phyloP scores from a whole-genome alignment of 2,329 filamentous ascomycete species.

The Fonsecaea nubica region DNA sequence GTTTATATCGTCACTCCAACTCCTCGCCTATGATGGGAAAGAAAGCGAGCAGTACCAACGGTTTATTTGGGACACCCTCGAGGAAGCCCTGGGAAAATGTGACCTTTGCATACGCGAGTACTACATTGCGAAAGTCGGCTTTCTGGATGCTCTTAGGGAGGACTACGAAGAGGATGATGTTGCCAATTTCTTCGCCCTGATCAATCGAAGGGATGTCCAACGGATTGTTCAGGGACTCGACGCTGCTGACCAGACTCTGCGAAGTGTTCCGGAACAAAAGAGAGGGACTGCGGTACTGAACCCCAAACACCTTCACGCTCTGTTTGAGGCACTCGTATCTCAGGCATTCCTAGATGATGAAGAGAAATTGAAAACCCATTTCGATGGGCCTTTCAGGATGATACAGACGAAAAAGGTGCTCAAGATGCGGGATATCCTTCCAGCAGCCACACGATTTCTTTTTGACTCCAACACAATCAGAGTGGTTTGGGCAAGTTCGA shows the following conservation, averaged over 20 bases:
- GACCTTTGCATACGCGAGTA: constrained; percentile 75
- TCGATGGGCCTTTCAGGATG: constrained; percentile 82
- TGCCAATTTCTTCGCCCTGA: constrained; percentile 60
- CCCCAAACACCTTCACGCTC: constrained; percentile 71
- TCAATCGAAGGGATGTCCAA: constrained; percentile 66
- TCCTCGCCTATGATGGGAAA: constrained; percentile 70
- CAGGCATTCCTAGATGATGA: constrained; percentile 73
- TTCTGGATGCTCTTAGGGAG: constrained; percentile 68
- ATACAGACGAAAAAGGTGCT: constrained; percentile 81
- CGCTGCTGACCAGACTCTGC: constrained; percentile 63
- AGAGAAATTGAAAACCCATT: constrained; percentile 62
- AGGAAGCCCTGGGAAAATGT: constrained; percentile 67
- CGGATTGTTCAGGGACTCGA: constrained; percentile 67
- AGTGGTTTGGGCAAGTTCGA: constrained; percentile 70
- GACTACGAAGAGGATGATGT: constrained; percentile 56
- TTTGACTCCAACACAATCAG: constrained; percentile 74
- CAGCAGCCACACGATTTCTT: constrained; percentile 83
- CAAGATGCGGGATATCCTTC: constrained; percentile 75
- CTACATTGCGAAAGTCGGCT: constrained; percentile 70
- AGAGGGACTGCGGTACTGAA: constrained; percentile 60
- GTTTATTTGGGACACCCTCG: constrained; percentile 65
- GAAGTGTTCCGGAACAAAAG: constrained; percentile 56
- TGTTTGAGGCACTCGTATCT: constrained; percentile 89
- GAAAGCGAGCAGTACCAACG: constrained; percentile 65
- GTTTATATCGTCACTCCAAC: constrained; percentile 71